phyloP scores from a whole-genome alignment of 768 basidiomycete species.

The Hericium coralloides region DNA sequence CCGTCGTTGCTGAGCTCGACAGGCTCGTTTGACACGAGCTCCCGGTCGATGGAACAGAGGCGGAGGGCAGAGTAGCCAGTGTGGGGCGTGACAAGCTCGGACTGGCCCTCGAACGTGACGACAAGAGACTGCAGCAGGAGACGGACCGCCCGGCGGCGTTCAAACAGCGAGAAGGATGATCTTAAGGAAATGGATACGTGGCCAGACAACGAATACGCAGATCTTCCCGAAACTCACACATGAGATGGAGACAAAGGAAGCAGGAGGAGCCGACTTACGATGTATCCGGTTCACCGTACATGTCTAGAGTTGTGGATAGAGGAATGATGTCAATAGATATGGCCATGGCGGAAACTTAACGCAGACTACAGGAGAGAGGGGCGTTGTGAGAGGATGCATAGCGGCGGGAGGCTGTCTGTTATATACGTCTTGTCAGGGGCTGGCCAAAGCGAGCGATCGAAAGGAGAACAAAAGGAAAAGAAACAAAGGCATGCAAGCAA shows the following conservation, averaged over 20 bases:
- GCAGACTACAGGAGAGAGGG: not conserved
- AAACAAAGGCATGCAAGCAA: not conserved
- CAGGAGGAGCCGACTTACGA: conserved; percentile 36
- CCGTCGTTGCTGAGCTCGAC: conserved; percentile 59
- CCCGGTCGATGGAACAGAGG: conserved; percentile 55
- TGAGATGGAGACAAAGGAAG: conserved; percentile 2
- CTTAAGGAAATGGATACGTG: conserved; percentile 60
- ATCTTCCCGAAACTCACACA: conserved; percentile 33
- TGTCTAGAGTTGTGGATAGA: conserved; percentile 44
- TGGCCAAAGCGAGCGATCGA: not conserved
- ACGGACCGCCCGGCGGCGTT: conserved; percentile 39
- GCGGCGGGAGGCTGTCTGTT: not conserved
- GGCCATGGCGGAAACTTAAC: conserved; percentile 39
- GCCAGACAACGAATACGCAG: conserved; percentile 83
- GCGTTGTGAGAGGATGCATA: not conserved
- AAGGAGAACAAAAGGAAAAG: conserved; percentile 4
- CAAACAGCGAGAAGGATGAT: conserved; percentile 48
- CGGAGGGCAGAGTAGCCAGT: conserved; percentile 64
- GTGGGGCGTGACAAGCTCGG: conserved; percentile 56
- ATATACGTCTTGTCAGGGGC: not conserved
- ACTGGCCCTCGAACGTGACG: conserved; percentile 80
- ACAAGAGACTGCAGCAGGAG: conserved; percentile 60
- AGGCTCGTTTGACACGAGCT: conserved; percentile 45
- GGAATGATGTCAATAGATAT: conserved; percentile 59
- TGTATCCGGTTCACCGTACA: conserved; percentile 61